Evolutionary conservation across 164 flowering plant species (phyloP).

Genomic region (Tetrastigma voinierianum): DNA sequence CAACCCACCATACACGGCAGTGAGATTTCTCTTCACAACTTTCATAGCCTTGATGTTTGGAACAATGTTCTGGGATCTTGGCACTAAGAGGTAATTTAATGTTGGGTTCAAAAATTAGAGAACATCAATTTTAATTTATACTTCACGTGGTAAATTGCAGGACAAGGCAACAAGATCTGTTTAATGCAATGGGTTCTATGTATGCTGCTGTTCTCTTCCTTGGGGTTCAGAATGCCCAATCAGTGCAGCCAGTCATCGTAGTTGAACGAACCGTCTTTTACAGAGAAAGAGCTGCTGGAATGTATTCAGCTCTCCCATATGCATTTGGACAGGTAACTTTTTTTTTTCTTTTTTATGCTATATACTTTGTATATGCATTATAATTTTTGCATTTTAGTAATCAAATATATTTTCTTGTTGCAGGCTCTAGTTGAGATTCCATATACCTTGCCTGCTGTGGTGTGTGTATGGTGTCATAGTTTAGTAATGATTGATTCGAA

Average conservation of each 20-base stretch:
- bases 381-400: too few species aligned
- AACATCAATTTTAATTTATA: neutral
- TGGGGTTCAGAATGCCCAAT: conserved; percentile 34
- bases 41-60: conserved; percentile 27
- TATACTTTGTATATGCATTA: neutral
- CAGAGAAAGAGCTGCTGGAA: conserved; percentile 45
- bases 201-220: conserved; percentile 34
- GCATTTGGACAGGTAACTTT: conserved; percentile 39
- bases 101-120: too few species aligned
- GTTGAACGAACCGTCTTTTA: conserved; percentile 46
- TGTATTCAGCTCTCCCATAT: conserved; percentile 48
- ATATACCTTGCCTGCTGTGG: conserved; percentile 31
- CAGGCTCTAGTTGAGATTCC: conserved; percentile 48
- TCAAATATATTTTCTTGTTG: neutral
- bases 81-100: conserved; percentile 21
- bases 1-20: conserved; percentile 37
- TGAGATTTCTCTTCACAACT: conserved; percentile 22
- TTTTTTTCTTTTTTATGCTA: neutral
- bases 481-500: conserved; percentile 41
- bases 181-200: conserved; percentile 50
- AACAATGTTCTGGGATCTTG: conserved; percentile 32
- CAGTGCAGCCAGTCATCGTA: conserved; percentile 43
- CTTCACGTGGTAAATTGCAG: conserved; percentile 22
- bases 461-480: conserved; percentile 30
- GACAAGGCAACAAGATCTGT: conserved; percentile 34